These are phyloP conservation scores for Fraxinus platypoda DNA, from an alignment of 305 asterid species.

Conservation along the genomic window DNA sequence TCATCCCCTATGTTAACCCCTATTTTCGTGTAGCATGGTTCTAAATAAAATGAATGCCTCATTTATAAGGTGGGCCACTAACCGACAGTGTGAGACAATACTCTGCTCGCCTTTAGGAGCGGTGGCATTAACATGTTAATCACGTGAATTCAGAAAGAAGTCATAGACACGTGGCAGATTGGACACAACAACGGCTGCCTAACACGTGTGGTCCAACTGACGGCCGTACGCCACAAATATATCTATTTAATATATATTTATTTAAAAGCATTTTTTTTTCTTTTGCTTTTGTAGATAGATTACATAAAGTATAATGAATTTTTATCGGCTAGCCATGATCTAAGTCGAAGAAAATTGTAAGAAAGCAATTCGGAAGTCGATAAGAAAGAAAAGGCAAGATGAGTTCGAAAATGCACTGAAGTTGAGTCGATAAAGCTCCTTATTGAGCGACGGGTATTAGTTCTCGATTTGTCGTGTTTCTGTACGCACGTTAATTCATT, in stretches of 20 bases:
- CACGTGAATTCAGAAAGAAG: not conserved
- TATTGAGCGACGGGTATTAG: no score
- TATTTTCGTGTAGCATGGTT: no score
- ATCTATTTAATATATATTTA: no score
- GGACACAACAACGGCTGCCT: not conserved
- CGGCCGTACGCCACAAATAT: not conserved
- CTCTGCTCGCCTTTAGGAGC: not conserved
- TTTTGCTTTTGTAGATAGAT: not conserved
- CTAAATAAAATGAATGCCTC: not conserved
- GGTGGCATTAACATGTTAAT: not conserved
- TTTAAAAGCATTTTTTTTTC: no score
- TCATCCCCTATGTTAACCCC: no score
- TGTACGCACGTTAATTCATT: not conserved
- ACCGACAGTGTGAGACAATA: not conserved
- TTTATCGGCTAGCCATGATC: not conserved
- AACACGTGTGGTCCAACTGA: constrained; percentile 1
- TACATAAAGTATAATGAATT: not conserved
- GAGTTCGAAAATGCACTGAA: not conserved
- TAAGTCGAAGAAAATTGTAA: not conserved
- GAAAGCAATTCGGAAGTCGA: not conserved
- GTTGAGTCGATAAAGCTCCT: not conserved
- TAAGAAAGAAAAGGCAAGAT: not conserved
- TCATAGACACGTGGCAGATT: not conserved
- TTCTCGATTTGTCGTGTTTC: not conserved
- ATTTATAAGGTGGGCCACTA: not conserved